Base-by-base conservation (phyloP, 2,329 filamentous ascomycete species). In the Neofusicoccum laricinum region DNA sequence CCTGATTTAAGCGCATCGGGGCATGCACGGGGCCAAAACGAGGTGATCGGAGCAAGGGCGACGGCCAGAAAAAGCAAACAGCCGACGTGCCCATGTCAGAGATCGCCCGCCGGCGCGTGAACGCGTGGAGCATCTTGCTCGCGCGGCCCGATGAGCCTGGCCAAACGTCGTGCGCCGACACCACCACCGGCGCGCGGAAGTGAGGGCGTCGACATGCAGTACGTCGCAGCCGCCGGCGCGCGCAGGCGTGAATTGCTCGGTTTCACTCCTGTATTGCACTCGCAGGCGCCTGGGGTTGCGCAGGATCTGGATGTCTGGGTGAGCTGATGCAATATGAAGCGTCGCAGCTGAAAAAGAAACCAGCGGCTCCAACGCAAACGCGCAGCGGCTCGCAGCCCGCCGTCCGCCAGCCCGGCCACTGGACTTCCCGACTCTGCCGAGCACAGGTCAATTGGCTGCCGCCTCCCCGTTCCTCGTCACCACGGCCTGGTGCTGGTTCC, bases 1-100 rank as follows among this genome's bases (percentile, higher is more conserved):
- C n/a, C 55, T 48, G 51, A 30, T 30, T 57, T 30, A 57, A 30
- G 51, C 51, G 51, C 36, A 45, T 36, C 25, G 8, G 17, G n/a
- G 30, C 55, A 38, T 46, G 55, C 41, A 45, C 30, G 55, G 19
- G 41, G 41, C 11, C 55, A 8, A 21, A 59, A 59, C 30, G 41
- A 59, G 55, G 12, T 46, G 55, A 59, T 59, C 40, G n/a, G 55
- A 59, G 55, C 55, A 38, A 59, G 55, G 55, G 55, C 19, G 40
- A 15, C 8, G 11, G 30, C 32, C 55, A 46, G 40, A 46, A 59
- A 59, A 59, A 59, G 55, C 40, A 59, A 46, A 45, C 15, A 21
- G 55, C 41, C 40, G 55, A n/a, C 30, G 4, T 19, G 43, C 40
- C 53, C 53, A 32, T 58, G 53, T 32, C 40, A 30, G 32, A 41